Base-by-base conservation (phyloP, 2,329 filamentous ascomycete species). In the Exophiala sp. region DNA sequence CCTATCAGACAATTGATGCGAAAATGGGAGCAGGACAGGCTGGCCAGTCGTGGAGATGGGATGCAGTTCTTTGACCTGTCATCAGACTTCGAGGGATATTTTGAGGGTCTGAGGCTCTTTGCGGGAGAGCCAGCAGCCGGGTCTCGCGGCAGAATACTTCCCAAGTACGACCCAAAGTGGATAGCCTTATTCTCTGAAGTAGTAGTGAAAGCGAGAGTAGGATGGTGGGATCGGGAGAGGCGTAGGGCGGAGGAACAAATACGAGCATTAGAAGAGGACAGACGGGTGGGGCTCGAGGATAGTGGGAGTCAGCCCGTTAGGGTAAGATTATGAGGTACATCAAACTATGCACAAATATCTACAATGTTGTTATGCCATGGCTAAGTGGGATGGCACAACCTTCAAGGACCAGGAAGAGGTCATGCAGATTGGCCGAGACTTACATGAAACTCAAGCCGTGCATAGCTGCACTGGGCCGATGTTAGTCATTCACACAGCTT, bases 141-240 rank as follows among this genome's bases (percentile, higher is more conserved):
- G 0, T 67, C 67, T 3, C 69, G 68, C 0, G 75, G 74, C 0
- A 68, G 75, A 5, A 62, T 62, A 9, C 58, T 78, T 29, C 74
- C 75, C 1, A 65, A 64, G 2, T 79, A 77, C 48, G 69, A 77
- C 10, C 66, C 67, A 21, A 66, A 66, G 18, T 75, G 72, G 72
- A 60, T 68, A 24, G 63, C 68, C 36, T 58, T 64, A 48, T 50
- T 50, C 43, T 14, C 12, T 16, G 24, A 46, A 29, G 43, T 46
- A 11, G 29, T 46, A 33, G 43, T 46, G 8, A 46, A 33, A 33
- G 21, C 32, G n/a, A 33, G 43, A 35, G 6, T 33, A 6, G 8
- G 34, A 29, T 46, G 43, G 43, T 46, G 43, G 43, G 43, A 33
- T 11, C 16, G 18, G 12, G 43, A 46, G 32, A 46, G 43, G 32